A percentile compares a stretch with the other conserved stretches of the same genome.
Conservation (phyloP, 805 yeast genomes). For the Schizosaccharomyces pombe region DNA sequence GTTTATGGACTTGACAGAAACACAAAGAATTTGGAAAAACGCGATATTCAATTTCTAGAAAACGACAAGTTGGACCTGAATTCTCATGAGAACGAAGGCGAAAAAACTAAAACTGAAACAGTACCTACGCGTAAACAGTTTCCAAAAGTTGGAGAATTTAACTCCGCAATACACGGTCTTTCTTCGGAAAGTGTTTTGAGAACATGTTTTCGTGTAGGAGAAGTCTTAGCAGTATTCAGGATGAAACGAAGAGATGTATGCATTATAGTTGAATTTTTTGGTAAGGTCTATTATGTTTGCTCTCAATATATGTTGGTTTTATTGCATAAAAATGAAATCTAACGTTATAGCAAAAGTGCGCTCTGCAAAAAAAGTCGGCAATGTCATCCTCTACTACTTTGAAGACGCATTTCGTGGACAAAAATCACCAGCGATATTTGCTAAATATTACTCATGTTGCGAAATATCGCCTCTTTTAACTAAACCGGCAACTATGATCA, state of each 20-base stretch:
- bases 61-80: too few relatives aligned
- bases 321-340: background rate
- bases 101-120: background rate
- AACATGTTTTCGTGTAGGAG: slow-evolving; percentile 1
- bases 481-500: background rate
- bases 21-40: too few relatives aligned
- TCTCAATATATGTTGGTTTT: background rate
- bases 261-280: background rate
- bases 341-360: background rate
- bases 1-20: too few relatives aligned
- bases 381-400: background rate
- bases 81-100: background rate
- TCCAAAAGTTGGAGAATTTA: background rate
- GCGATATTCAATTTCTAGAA: too few relatives aligned
- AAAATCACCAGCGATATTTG: background rate
- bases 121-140: background rate
- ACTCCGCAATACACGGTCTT: background rate
- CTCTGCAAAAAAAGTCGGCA: background rate
- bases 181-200: background rate
- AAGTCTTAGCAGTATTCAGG: background rate
- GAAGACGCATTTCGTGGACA: background rate
- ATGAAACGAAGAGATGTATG: background rate
- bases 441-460: background rate
- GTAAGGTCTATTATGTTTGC: background rate
- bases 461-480: background rate